Base-by-base conservation (phyloP, 495 filamentous ascomycete species). In the Penicillium turbatum region DNA sequence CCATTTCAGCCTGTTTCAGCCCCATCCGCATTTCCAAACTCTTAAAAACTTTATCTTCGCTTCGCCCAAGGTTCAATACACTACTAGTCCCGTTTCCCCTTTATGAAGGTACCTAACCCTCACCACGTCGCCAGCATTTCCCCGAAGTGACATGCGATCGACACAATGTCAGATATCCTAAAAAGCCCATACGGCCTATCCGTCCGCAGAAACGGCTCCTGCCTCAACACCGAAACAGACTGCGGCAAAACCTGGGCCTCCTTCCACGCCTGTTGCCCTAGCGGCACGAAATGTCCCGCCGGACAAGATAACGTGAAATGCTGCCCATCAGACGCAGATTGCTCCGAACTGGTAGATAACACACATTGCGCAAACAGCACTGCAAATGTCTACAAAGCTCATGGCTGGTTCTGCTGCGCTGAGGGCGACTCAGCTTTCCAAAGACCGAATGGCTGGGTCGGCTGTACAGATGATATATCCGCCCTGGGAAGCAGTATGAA, bases 361-460 rank as follows among this genome's bases (percentile, higher is more conserved):
- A 38, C 19, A 10, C 49, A 43, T 35, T 52, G 49, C 7, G 49
- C 49, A 24, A 52, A 52, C n/a, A 29, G 17, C 27, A 52, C 38
- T 24, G 49, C 49, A 16, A 52, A 52, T 43, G 49, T 52, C 12
- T 52, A 52, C 21, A 41, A 52, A n/a, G 49, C 49, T 0, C 5
- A 19, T 21, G 30, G 30, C 15, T 52, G 19, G 12, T 52, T 52
- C 40, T 52, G 49, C 15, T 52, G 49, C 17, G 37, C 49, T 6
- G 13, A 24, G 7, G 49, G 27, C 11, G 10, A 2, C 9, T 17
- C 13, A 16, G 49, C 49, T 12, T 52, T 52, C 27, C 11, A 42
- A 27, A 26, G 19, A 41, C 2, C 21, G 15, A 26, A 52, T 5
- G 10, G 16, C 3, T 52, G 21, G 31, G 49, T 52, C 17, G 49